These are phyloP conservation scores for Mycena belliarum DNA, from an alignment of 768 basidiomycete species.

Conservation along the genomic window DNA sequence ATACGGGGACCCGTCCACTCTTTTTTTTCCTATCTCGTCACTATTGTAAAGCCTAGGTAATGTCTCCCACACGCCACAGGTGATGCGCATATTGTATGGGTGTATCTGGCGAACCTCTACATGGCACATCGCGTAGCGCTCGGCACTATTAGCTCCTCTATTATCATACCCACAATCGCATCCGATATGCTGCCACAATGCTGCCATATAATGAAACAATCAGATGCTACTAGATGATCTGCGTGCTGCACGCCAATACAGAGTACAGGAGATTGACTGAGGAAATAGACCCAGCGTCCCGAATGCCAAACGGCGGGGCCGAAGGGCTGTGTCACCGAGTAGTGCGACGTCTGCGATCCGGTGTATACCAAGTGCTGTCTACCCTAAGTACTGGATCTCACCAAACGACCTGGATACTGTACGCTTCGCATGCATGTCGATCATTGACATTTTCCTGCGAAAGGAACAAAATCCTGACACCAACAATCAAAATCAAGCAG, in stretches of 20 bases:
- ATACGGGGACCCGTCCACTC: background rate
- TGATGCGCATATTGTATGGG: too few relatives aligned
- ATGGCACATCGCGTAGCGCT: too few relatives aligned
- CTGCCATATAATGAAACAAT: background rate
- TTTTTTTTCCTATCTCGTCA: background rate
- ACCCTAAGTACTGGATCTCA: too few relatives aligned
- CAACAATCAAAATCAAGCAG: background rate
- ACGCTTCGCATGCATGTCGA: background rate
- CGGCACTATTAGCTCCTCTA: background rate
- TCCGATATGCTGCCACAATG: background rate
- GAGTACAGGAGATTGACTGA: too few relatives aligned
- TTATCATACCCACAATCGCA: background rate
- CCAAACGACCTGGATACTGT: background rate
- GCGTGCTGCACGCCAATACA: background rate
- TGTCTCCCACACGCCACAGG: background rate
- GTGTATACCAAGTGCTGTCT: too few relatives aligned
- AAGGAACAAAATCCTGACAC: background rate
- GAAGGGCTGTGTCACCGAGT: too few relatives aligned
- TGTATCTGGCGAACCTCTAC: too few relatives aligned
- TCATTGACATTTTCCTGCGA: background rate
- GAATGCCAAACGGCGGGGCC: background rate
- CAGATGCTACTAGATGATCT: background rate
- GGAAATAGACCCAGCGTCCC: too few relatives aligned
- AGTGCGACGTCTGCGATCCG: too few relatives aligned
- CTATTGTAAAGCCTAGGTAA: constrained; percentile 4